Conservation (phyloP, 768 basidiomycete species). For the Auriculariales sp. region DNA sequence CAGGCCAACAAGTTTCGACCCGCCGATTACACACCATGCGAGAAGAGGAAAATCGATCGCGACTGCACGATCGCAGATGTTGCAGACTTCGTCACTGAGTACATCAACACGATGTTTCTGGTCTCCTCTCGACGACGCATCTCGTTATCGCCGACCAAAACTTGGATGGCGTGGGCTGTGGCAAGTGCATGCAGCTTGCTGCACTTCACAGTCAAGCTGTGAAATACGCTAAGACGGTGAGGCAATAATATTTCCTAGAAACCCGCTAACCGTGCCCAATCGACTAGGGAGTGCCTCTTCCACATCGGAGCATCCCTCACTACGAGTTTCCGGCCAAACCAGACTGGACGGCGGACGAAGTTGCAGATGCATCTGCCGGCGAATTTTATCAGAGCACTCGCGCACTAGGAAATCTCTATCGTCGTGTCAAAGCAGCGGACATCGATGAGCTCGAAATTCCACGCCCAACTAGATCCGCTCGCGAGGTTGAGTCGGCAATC, state of each 20-base stretch:
- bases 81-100: constrained; percentile 69
- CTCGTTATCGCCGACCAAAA: constrained; percentile 22
- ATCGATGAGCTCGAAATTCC: constrained; percentile 7
- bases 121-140: constrained; percentile 52
- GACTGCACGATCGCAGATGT: constrained; percentile 53
- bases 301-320: constrained; percentile 30
- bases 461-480: constrained; percentile 3
- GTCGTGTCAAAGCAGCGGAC: constrained; percentile 35
- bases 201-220: constrained; percentile 52
- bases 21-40: constrained; percentile 32
- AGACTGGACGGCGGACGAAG: constrained; percentile 61
- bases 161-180: constrained; percentile 49
- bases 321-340: constrained; percentile 50
- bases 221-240: constrained; percentile 57
- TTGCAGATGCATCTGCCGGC: constrained; percentile 11
- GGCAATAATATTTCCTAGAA: constrained; percentile 23
- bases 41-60: constrained; percentile 9
- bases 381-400: constrained; percentile 61
- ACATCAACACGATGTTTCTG: constrained; percentile 68
- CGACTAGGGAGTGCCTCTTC: constrained; percentile 22
- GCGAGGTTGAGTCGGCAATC: not conserved
- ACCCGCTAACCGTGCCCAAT: not conserved
- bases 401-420: constrained; percentile 60
- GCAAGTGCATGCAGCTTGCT: constrained; percentile 42
- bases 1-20: constrained; percentile 25